phyloP scores from a whole-genome alignment of 2,329 filamentous ascomycete genomes.

The Ophiostoma populinum region DNA sequence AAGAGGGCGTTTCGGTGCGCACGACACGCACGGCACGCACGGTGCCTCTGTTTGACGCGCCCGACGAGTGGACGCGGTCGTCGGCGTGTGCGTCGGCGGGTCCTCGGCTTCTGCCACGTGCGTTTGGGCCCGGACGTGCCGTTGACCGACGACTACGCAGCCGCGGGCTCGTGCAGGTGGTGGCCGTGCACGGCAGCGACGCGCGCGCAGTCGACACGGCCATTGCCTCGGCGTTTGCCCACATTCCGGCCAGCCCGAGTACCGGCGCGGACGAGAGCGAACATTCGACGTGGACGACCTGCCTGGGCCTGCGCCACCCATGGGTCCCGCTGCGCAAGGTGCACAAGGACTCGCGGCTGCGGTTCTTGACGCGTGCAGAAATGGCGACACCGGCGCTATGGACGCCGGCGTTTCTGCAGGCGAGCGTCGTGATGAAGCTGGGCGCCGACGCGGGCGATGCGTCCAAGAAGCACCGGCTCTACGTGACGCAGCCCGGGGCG shows the following conservation, averaged over 20 bases:
- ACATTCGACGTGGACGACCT: constrained; percentile 14
- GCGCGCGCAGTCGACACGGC: constrained; percentile 50
- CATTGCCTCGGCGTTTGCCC: constrained; percentile 44
- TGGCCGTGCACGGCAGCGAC: constrained; percentile 44
- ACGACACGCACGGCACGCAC: too few relatives aligned
- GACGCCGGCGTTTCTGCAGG: constrained; percentile 52
- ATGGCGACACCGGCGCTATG: constrained; percentile 57
- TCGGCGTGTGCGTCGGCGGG: constrained; percentile 25
- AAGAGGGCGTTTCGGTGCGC: constrained; percentile 10
- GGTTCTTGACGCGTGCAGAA: constrained; percentile 52
- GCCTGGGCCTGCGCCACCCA: constrained; percentile 44
- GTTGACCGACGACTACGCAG: constrained; percentile 59
- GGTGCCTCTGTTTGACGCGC: constrained; percentile 3
- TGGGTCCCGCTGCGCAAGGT: constrained; percentile 67
- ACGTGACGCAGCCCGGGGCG: constrained; percentile 57
- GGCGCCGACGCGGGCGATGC: constrained; percentile 26
- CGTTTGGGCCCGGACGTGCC: constrained; percentile 43
- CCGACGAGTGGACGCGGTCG: constrained; percentile 38
- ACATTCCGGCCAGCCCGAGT: constrained; percentile 24
- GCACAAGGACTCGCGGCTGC: constrained; percentile 53
- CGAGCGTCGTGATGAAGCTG: constrained; percentile 57
- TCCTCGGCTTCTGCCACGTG: constrained; percentile 52
- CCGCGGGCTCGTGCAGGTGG: constrained; percentile 49
- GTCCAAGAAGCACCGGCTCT: constrained; percentile 37
- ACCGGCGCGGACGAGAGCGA: neutral